These are phyloP conservation scores for Fusarium praegraminearum DNA, from an alignment of 2,329 filamentous ascomycete genomes.

Conservation along the genomic window DNA sequence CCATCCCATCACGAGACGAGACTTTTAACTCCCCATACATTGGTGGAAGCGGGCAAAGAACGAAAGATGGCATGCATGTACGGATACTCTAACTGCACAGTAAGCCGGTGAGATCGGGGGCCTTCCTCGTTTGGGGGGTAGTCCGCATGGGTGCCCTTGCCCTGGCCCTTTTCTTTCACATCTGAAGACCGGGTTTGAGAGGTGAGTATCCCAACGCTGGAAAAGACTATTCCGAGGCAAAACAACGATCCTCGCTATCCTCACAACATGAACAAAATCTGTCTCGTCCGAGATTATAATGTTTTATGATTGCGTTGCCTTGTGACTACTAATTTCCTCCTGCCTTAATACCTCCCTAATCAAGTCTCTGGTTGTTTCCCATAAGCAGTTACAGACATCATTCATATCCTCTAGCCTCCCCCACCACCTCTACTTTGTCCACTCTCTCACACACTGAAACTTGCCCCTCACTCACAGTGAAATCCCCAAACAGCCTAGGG, in stretches of 20 bases:
- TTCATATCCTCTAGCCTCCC: conserved; percentile 16
- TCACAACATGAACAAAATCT: not conserved
- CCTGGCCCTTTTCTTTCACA: not conserved
- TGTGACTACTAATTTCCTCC: conserved; percentile 12
- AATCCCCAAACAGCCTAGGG: conserved; percentile 35
- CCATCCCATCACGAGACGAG: conserved; percentile 11
- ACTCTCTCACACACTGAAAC: conserved; percentile 42
- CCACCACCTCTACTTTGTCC: conserved; percentile 17
- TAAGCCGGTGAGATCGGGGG: conserved; percentile 37
- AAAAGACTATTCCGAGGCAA: conserved; percentile 21
- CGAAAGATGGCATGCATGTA: conserved; percentile 27
- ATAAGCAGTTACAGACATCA: conserved; percentile 23
- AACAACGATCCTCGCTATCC: conserved; percentile 12
- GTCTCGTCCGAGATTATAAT: conserved; percentile 9
- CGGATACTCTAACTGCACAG: not conserved
- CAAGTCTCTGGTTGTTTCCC: conserved; percentile 9
- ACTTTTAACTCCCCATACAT: not conserved
- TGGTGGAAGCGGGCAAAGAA: conserved; percentile 10
- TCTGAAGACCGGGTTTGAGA: not conserved
- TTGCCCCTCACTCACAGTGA: conserved; percentile 33
- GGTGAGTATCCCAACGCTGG: conserved; percentile 3
- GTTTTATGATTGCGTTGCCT: conserved; percentile 7
- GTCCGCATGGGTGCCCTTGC: conserved; percentile 22
- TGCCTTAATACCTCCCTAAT: not conserved
- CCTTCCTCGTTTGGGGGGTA: conserved; percentile 15